phyloP scores from a whole-genome alignment of 2,329 filamentous ascomycete species.

The Penicillium thymicola region DNA sequence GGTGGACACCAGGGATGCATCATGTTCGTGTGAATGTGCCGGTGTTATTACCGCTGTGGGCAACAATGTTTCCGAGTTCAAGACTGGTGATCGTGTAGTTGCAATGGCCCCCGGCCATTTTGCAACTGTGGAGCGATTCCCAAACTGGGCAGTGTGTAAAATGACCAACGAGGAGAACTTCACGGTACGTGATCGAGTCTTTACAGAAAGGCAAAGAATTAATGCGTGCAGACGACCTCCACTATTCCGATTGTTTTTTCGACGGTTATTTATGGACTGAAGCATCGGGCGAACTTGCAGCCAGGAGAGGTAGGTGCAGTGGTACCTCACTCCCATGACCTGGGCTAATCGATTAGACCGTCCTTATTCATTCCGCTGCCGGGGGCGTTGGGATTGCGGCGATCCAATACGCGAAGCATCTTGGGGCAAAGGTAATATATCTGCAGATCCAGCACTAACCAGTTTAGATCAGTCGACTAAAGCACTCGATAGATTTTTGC shows the following conservation, averaged over 20 bases:
- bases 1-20: not conserved
- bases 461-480: not conserved
- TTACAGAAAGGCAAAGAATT: not conserved
- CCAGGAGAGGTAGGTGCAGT: not conserved
- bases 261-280: not conserved
- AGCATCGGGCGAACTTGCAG: not conserved
- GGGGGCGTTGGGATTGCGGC: constrained; percentile 17
- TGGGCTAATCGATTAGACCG: constrained; percentile 1
- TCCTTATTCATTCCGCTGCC: constrained; percentile 18
- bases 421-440: not conserved
- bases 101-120: constrained; percentile 14
- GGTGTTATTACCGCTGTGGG: constrained; percentile 9
- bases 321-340: not conserved
- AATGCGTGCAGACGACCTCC: not conserved
- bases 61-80: not conserved
- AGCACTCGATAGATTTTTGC: constrained; percentile 8
- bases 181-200: not conserved
- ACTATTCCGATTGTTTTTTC: not conserved
- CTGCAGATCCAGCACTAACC: not conserved
- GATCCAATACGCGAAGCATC: constrained; percentile 12
- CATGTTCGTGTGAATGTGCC: not conserved
- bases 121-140: not conserved
- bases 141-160: not conserved
- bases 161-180: not conserved
- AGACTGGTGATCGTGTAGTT: constrained; percentile 18